These are phyloP conservation scores for Clathrospora elynae DNA, from an alignment of 2,329 filamentous ascomycete species.

Conservation along the genomic window DNA sequence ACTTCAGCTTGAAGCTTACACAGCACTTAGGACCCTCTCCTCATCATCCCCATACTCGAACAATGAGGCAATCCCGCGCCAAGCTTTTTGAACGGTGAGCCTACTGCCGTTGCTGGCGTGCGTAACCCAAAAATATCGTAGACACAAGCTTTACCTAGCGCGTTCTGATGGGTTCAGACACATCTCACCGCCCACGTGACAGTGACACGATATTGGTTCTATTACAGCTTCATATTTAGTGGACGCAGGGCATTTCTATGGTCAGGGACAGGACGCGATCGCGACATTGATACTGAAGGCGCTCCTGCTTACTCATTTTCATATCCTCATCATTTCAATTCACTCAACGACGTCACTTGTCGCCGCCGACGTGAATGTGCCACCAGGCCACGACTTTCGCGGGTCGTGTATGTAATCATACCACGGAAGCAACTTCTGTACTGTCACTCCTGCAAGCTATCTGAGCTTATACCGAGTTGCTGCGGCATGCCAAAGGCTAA, in stretches of 20 bases:
- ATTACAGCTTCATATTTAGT: conserved; percentile 17
- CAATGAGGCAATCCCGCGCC: background rate
- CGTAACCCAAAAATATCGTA: conserved; percentile 12
- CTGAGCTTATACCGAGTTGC: conserved; percentile 5
- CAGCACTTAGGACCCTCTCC: conserved; percentile 1
- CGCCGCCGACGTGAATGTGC: too few species aligned
- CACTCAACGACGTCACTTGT: too few species aligned
- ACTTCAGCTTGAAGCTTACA: conserved; percentile 1
- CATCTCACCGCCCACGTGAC: conserved; percentile 9
- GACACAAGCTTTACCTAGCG: conserved; percentile 3
- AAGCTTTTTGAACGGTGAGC: conserved; percentile 15
- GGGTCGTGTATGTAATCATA: too few species aligned
- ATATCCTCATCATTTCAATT: too few species aligned
- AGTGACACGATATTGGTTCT: conserved; percentile 6
- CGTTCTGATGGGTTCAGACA: too few species aligned
- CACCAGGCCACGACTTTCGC: too few species aligned
- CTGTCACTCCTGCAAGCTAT: too few species aligned
- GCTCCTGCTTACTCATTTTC: too few species aligned
- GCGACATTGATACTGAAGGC: conserved; percentile 3
- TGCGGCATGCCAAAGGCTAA: conserved; percentile 13
- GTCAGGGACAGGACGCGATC: too few species aligned
- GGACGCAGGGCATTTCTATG: conserved; percentile 8
- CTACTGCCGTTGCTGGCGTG: conserved; percentile 14
- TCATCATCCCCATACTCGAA: conserved; percentile 6
- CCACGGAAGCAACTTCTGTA: too few species aligned